Evolutionary conservation across 768 basidiomycete species (phyloP).

Genomic region (Grammothele lineata): DNA sequence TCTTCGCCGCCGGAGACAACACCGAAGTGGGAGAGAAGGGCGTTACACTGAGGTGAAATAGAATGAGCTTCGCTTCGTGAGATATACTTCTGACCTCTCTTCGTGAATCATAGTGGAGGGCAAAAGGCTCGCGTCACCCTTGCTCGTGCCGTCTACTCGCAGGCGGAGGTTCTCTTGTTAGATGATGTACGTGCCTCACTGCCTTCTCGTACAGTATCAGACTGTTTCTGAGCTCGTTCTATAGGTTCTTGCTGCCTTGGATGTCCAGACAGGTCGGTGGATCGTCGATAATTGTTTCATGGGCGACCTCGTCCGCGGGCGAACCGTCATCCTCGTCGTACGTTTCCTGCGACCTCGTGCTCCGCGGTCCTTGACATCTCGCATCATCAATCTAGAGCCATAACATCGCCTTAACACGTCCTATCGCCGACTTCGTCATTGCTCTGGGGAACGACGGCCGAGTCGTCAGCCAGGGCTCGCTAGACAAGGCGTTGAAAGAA

Average conservation of each 20-base stretch:
- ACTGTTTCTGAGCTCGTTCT: no score
- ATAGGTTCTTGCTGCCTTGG: slow-evolving; percentile 38
- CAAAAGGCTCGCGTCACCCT: slow-evolving; percentile 43
- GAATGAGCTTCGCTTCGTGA: no score
- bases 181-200: slow-evolving; percentile 30
- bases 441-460: slow-evolving; percentile 13
- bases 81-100: no score
- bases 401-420: slow-evolving; percentile 15
- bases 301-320: slow-evolving; percentile 38
- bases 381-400: slow-evolving; percentile 14
- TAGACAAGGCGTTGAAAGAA: slow-evolving; percentile 10
- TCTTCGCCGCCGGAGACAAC: slow-evolving; percentile 45
- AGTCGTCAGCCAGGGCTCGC: slow-evolving; percentile 8
- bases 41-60: slow-evolving; percentile 34
- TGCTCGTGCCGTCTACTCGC: slow-evolving; percentile 38
- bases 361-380: neutral
- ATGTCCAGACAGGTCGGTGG: slow-evolving; percentile 43
- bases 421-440: slow-evolving; percentile 20
- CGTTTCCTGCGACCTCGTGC: slow-evolving; percentile 14
- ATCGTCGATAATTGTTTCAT: slow-evolving; percentile 43
- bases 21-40: slow-evolving; percentile 59
- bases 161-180: slow-evolving; percentile 32
- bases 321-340: slow-evolving; percentile 46
- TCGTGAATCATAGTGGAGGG: slow-evolving; percentile 34
- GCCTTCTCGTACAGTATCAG: no score